Evolutionary conservation across 2,329 filamentous ascomycete species (phyloP).

Genomic region (Aspergillus novofumigatus): DNA sequence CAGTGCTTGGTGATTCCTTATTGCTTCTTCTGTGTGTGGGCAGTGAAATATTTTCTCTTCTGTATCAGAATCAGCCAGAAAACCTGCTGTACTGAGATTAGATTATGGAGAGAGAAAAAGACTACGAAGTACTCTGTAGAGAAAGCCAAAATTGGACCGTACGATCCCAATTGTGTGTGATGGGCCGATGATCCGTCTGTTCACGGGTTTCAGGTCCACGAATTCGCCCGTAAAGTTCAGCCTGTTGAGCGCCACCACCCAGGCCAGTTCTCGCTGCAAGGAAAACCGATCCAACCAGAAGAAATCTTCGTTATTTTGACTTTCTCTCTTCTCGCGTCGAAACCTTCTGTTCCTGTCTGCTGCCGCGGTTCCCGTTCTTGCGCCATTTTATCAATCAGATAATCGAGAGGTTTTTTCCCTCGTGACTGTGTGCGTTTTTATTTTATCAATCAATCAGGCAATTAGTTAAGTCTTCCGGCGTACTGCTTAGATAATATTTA

Average conservation of each 20-base stretch:
- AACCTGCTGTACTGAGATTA: too few relatives aligned
- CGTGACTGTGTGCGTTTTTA: neutral
- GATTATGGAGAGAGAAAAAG: neutral
- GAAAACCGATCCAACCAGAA: neutral
- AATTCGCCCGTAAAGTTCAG: neutral
- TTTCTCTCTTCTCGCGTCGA: neutral
- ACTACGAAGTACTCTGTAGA: too few relatives aligned
- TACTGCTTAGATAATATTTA: neutral
- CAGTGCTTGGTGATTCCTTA: neutral
- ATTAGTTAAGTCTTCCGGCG: too few relatives aligned
- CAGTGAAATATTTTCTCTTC: neutral
- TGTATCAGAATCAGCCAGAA: too few relatives aligned
- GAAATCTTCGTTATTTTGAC: neutral
- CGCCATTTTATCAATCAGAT: neutral
- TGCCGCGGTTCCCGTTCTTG: neutral
- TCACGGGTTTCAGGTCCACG: neutral
- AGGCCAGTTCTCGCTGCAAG: neutral
- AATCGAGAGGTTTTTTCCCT: neutral
- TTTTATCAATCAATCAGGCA: neutral
- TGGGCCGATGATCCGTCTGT: neutral
- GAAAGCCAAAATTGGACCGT: too few relatives aligned
- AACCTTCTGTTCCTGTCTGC: neutral
- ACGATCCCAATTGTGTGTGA: neutral
- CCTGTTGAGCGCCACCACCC: neutral
- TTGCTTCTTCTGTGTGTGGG: neutral